A percentile compares a stretch with the other conserved stretches of the same genome.
phyloP scores from a whole-genome alignment of 106 monocot species.

The Allium fistulosum region DNA sequence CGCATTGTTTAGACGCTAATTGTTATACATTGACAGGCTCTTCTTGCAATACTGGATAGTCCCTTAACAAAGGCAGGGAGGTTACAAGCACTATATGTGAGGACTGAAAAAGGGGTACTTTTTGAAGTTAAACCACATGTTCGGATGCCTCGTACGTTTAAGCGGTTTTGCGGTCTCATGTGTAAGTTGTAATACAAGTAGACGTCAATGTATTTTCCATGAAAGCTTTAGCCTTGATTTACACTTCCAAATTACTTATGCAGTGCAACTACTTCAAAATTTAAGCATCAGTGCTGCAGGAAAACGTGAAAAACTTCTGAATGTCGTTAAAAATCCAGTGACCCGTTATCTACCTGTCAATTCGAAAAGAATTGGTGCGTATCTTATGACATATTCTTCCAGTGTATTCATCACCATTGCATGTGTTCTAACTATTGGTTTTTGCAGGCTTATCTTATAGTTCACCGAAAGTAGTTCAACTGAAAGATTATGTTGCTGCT shows the following conservation, averaged over 20 bases:
- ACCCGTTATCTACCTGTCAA: conserved; percentile 76
- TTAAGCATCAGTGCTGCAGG: conserved; percentile 75
- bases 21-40: conserved; percentile 32
- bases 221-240: conserved; percentile 1
- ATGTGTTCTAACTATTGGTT: not conserved
- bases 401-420: not conserved
- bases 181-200: conserved; percentile 40
- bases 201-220: not conserved
- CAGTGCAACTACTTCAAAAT: conserved; percentile 69
- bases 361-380: conserved; percentile 72
- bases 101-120: conserved; percentile 74
- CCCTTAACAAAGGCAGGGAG: conserved; percentile 90
- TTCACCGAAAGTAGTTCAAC: conserved; percentile 62
- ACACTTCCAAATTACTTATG: conserved; percentile 1
- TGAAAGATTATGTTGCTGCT: conserved; percentile 66
- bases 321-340: conserved; percentile 92
- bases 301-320: conserved; percentile 87
- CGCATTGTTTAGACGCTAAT: not conserved
- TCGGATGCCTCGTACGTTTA: conserved; percentile 86
- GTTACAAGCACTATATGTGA: conserved; percentile 79
- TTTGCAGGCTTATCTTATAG: conserved; percentile 79
- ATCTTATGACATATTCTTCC: not conserved
- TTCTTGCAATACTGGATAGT: conserved; percentile 94
- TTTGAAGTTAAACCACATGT: conserved; percentile 96
- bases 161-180: conserved; percentile 91